Percentiles rank a stretch among this genome's conserved stretches.
Evolutionary conservation across 805 yeast genomes (phyloP).

Genomic region (Myxozyma melibiosi): DNA sequence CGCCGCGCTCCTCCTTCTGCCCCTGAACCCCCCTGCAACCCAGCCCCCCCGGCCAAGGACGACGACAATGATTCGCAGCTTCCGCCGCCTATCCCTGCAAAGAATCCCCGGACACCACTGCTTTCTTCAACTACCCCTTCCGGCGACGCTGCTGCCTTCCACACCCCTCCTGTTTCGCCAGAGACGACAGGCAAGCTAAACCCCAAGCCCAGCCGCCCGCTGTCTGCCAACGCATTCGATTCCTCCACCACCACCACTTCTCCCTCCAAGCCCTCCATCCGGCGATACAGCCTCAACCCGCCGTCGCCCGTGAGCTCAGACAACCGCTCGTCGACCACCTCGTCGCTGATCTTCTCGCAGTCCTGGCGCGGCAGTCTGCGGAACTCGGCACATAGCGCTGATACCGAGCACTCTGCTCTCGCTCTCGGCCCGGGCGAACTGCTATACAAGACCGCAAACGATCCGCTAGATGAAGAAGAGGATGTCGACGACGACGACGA

Average conservation of each 20-base stretch:
- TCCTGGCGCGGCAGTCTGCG: neutral
- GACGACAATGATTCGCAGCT: neutral
- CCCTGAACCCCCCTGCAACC: neutral
- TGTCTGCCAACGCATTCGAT: no score
- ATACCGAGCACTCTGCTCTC: neutral
- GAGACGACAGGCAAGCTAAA: no score
- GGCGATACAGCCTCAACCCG: neutral
- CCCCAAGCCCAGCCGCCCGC: no score
- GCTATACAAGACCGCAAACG: neutral
- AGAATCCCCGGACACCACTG: neutral
- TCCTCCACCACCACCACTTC: no score
- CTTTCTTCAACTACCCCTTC: no score
- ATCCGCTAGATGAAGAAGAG: neutral
- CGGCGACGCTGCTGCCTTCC: no score
- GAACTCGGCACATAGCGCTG: neutral
- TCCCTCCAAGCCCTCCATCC: neutral
- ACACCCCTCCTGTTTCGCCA: no score
- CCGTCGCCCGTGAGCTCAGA: conserved; percentile 1
- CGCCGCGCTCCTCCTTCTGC: neutral
- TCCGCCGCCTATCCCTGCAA: neutral
- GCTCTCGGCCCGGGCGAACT: neutral
- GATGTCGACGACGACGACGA: neutral
- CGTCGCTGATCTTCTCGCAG: conserved; percentile 3
- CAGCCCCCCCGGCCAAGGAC: neutral
- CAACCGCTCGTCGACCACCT: conserved; percentile 1